These are phyloP conservation scores for Wallacemonas sp. DNA, from an alignment of 208 protist species.

Conservation along the genomic window DNA sequence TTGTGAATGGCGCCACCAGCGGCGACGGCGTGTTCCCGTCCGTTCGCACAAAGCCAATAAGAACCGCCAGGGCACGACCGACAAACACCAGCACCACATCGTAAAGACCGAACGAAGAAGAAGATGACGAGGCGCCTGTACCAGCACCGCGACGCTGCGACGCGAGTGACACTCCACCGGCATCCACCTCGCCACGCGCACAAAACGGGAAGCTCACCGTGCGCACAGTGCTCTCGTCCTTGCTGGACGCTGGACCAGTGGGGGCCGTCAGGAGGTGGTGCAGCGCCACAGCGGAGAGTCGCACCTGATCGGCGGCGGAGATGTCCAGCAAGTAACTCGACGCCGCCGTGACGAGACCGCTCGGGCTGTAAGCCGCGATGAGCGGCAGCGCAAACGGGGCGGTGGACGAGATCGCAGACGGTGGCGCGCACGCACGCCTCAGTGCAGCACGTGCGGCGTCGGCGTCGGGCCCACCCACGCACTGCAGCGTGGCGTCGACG, in stretches of 20 bases:
- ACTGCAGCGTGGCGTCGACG: not conserved
- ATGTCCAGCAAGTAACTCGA: not conserved
- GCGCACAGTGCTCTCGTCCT: not conserved
- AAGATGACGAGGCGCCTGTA: too few species aligned
- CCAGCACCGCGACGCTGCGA: conserved; percentile 2
- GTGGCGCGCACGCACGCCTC: not conserved
- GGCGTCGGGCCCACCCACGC: not conserved
- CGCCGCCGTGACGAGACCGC: not conserved
- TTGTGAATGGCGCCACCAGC: not conserved
- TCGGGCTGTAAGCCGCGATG: not conserved
- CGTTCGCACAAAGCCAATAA: conserved; percentile 36
- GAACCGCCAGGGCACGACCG: conserved; percentile 45
- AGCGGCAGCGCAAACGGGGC: not conserved
- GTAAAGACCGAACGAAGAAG: not conserved
- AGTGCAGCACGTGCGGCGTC: not conserved
- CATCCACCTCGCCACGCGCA: conserved; percentile 5
- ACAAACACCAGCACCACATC: conserved; percentile 52
- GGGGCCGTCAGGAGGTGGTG: conserved; percentile 1
- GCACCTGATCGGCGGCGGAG: not conserved
- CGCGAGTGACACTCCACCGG: conserved; percentile 15
- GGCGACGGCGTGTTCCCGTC: not conserved
- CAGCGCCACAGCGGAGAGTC: not conserved
- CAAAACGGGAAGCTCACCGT: not conserved
- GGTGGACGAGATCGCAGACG: not conserved
- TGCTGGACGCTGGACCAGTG: not conserved